These are phyloP conservation scores for Penicillium sp. DNA, from an alignment of 2,329 filamentous ascomycete species.

Conservation along the genomic window DNA sequence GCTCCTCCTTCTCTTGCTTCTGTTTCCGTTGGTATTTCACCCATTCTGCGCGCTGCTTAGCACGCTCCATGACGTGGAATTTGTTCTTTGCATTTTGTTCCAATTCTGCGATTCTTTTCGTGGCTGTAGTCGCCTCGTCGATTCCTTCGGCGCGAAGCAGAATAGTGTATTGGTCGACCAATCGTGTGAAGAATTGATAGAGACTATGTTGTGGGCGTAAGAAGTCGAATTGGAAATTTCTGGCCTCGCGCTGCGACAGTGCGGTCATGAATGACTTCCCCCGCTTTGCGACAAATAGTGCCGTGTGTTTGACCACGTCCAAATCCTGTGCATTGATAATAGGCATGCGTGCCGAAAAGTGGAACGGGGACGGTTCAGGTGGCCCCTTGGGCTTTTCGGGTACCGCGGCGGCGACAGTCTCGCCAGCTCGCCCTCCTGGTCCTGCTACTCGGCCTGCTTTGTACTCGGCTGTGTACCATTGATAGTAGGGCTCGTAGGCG, in stretches of 20 bases:
- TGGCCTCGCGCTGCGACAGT: slow-evolving; percentile 80
- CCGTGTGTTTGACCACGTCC: slow-evolving; percentile 70
- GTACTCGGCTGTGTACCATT: slow-evolving; percentile 57
- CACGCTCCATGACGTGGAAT: slow-evolving; percentile 74
- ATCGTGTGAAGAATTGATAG: slow-evolving; percentile 89
- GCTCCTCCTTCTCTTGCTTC: slow-evolving; percentile 84
- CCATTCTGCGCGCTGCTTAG: slow-evolving; percentile 85
- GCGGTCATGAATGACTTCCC: slow-evolving; percentile 89
- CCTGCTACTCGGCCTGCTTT: slow-evolving; percentile 58
- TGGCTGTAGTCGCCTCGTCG: slow-evolving; percentile 68
- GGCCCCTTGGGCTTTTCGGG: slow-evolving; percentile 75
- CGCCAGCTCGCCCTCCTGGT: slow-evolving; percentile 66
- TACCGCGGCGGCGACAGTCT: slow-evolving; percentile 54
- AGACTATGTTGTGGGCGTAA: slow-evolving; percentile 92
- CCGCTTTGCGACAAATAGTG: slow-evolving; percentile 88
- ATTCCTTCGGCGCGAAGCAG: slow-evolving; percentile 68
- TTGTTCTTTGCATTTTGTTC: slow-evolving; percentile 75
- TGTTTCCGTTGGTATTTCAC: slow-evolving; percentile 79
- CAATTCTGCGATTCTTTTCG: slow-evolving; percentile 70
- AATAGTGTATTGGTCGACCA: slow-evolving; percentile 90
- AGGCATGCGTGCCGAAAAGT: slow-evolving; percentile 95
- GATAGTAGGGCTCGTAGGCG: slow-evolving; percentile 83
- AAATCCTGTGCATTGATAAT: slow-evolving; percentile 95
- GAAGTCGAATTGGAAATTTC: slow-evolving; percentile 96
- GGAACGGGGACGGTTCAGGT: slow-evolving; percentile 79